phyloP scores from a whole-genome alignment of 139 green algal species.

The Dunaliella sp. region DNA sequence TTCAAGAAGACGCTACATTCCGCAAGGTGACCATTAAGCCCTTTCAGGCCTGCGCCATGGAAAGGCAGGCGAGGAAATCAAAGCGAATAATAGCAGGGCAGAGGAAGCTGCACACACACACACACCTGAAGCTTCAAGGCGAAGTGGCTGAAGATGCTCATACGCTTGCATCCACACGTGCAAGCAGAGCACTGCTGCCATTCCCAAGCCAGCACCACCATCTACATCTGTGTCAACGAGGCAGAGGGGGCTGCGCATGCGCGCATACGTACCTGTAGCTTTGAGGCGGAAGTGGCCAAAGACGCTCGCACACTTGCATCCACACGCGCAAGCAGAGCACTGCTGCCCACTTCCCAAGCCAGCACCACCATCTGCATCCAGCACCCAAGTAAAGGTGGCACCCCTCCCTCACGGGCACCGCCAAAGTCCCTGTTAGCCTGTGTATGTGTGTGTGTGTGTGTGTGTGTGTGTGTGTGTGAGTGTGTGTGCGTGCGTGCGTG shows the following conservation, averaged over 20 bases:
- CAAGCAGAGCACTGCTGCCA: background rate
- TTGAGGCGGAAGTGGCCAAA: conserved; percentile 6
- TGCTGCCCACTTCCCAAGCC: conserved; percentile 11
- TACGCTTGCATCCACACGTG: conserved; percentile 26
- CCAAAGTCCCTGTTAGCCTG: background rate
- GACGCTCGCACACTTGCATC: conserved; percentile 27
- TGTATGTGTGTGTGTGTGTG: no score
- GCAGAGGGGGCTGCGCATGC: background rate
- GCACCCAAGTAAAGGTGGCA: background rate
- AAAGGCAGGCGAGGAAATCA: no score
- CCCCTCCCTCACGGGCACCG: background rate
- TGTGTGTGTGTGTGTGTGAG: no score
- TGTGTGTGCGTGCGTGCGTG: no score
- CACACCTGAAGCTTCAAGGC: conserved; percentile 12
- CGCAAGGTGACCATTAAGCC: no score
- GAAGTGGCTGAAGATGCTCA: conserved; percentile 12
- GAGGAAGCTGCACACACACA: background rate
- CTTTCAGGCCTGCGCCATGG: no score
- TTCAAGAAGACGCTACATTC: no score
- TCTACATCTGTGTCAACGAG: no score
- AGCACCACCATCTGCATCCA: conserved; percentile 16
- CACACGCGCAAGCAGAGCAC: conserved; percentile 11
- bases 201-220: no score
- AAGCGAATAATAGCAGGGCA: no score
- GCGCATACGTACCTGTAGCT: conserved; percentile 4